Base-by-base conservation (phyloP, 768 basidiomycete genomes). In the Xanthoconium stramineum region DNA sequence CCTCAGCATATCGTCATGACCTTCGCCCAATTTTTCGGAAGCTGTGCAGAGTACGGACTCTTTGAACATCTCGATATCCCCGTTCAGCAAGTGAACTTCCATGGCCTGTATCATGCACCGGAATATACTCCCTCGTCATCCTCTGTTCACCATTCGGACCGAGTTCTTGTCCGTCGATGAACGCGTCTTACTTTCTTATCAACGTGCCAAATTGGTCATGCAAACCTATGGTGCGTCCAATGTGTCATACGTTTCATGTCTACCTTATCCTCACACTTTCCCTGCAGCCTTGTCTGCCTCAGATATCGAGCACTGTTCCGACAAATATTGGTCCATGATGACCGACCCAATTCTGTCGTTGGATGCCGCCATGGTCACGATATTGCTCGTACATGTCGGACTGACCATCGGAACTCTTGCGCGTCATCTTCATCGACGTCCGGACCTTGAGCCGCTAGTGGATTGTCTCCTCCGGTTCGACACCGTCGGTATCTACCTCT, bases 321-420 rank as follows among this genome's bases (percentile, higher is more conserved):
- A 76, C 1, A 75, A 68, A 47, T 84, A 79, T 59, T 83, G 83
- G 82, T 70, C 72, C 3, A 65, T 84, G 70, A 78, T 82, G 70
- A 77, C 67, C 19, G 81, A 84, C 61, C 82, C 81, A 1, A 78
- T 83, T 36, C 72, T 76, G 58, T 74, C 77, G 14, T 60, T 78
- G 33, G 82, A 83, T 58, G 75, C 76, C 39, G 80, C 82, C 40
- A 76, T 80, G 75, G 78, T 78, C 62, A 82, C 79, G 12, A 78
- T 84, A 38, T 55, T 84, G 50, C 75, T 80, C 3, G 76, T 75
- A 11, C 83, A 84, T 50, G 72, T 79, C 51, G 81, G 80, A 28
- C 67, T 84, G 35, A 68, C 78, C 3, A 76, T 82, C n/a, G 82
- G 83, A 15, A 82, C 82, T 0, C 73, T 83, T 28, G 76, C 81